phyloP scores from a whole-genome alignment of 305 asterid genomes.

The Plantago coronopus region DNA sequence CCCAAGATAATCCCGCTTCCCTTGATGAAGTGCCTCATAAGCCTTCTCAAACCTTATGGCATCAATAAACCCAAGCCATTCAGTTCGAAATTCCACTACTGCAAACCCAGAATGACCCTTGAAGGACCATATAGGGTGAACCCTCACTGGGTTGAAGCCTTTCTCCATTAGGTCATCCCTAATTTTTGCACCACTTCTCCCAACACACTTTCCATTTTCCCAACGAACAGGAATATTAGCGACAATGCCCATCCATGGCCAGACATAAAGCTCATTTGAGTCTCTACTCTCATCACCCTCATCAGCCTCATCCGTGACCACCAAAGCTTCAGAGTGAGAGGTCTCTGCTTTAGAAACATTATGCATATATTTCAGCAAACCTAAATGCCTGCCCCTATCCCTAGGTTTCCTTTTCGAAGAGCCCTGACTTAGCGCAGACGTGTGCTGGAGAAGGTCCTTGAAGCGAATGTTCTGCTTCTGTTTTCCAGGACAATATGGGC shows the following conservation, averaged over 20 bases:
- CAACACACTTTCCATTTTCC: slow-evolving; percentile 29
- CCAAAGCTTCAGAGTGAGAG: neutral
- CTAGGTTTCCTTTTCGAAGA: slow-evolving; percentile 14
- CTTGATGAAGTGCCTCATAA: slow-evolving; percentile 42
- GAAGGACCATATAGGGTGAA: slow-evolving; percentile 45
- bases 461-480: slow-evolving; percentile 18
- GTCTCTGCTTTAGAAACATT: slow-evolving; percentile 1
- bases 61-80: slow-evolving; percentile 47
- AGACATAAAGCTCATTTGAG: slow-evolving; percentile 34
- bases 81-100: slow-evolving; percentile 43
- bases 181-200: slow-evolving; percentile 41
- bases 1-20: slow-evolving; percentile 37
- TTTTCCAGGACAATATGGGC: slow-evolving; percentile 33
- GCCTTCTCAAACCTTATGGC: slow-evolving; percentile 56
- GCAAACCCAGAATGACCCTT: slow-evolving; percentile 54
- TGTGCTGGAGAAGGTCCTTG: slow-evolving; percentile 34
- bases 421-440: slow-evolving; percentile 25
- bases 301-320: slow-evolving; percentile 9
- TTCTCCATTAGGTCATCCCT: slow-evolving; percentile 32
- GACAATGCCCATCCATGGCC: slow-evolving; percentile 50
- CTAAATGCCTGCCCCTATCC: slow-evolving; percentile 34
- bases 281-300: slow-evolving; percentile 9
- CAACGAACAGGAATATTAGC: slow-evolving; percentile 43
- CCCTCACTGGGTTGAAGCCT: slow-evolving; percentile 49
- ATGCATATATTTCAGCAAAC: slow-evolving; percentile 24